phyloP scores from a whole-genome alignment of 352 stramenopile genomes.

The Phytophthora sojae region DNA sequence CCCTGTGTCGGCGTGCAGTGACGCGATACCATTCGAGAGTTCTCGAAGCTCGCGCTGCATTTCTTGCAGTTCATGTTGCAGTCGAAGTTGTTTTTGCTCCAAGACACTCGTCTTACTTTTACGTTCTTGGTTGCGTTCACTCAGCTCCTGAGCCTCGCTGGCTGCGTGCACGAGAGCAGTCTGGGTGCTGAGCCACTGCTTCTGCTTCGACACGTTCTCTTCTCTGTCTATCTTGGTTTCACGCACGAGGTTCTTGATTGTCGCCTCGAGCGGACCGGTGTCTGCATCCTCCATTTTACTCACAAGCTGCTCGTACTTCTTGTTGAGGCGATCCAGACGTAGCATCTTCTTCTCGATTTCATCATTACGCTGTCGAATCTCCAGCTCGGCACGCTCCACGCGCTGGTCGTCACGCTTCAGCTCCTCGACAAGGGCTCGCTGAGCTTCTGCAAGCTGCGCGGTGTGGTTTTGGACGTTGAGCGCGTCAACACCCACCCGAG shows the following conservation, averaged over 20 bases:
- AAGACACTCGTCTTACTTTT: conserved; percentile 91
- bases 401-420: conserved; percentile 90
- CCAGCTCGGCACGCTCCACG: conserved; percentile 93
- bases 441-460: conserved; percentile 85
- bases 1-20: conserved; percentile 93
- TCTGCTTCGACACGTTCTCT: conserved; percentile 85
- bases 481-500: conserved; percentile 91
- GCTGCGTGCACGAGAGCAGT: conserved; percentile 90
- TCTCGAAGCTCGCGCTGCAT: conserved; percentile 89
- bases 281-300: conserved; percentile 91
- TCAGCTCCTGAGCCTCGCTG: conserved; percentile 88
- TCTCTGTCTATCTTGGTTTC: conserved; percentile 80
- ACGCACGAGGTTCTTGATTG: conserved; percentile 93
- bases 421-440: conserved; percentile 80
- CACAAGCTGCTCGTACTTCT: conserved; percentile 94
- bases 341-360: conserved; percentile 98
- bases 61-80: conserved; percentile 84
- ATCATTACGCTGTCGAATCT: conserved; percentile 95
- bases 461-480: conserved; percentile 93
- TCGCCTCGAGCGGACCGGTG: conserved; percentile 94
- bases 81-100: conserved; percentile 90
- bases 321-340: conserved; percentile 93
- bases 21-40: conserved; percentile 65
- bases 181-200: conserved; percentile 92
- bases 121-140: conserved; percentile 91